phyloP scores from a whole-genome alignment of 1,139 yeast species.

The Magnusiomyces fungicola region DNA sequence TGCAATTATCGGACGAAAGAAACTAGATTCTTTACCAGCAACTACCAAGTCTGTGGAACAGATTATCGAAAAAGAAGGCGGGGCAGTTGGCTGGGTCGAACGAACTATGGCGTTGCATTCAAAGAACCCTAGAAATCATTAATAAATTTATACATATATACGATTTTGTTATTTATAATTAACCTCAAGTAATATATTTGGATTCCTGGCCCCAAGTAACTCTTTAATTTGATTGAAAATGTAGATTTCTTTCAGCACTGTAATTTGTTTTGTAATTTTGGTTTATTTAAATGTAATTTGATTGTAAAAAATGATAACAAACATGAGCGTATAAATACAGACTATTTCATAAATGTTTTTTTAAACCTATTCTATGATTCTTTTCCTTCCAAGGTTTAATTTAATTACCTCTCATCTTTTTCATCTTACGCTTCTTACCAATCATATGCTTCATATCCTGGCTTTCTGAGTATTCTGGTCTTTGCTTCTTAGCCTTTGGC shows the following conservation, averaged over 20 bases:
- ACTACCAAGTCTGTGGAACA: constrained; percentile 33
- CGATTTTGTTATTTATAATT: too few species aligned
- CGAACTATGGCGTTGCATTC: constrained; percentile 28
- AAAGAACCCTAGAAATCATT: constrained; percentile 35
- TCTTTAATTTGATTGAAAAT: too few species aligned
- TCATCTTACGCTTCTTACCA: constrained; percentile 25
- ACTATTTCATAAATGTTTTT: not conserved
- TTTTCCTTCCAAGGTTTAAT: too few species aligned
- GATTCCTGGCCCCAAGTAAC: too few species aligned
- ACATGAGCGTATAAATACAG: too few species aligned
- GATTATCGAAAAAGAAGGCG: constrained; percentile 67
- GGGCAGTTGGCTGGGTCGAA: constrained; percentile 87
- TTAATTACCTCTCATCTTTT: constrained; percentile 21
- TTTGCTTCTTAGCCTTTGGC: constrained; percentile 9
- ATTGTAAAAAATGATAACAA: too few species aligned
- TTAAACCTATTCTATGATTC: not conserved
- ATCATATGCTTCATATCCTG: constrained; percentile 19
- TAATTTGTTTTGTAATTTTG: too few species aligned
- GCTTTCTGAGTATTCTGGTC: constrained; percentile 19
- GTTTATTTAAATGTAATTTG: too few species aligned
- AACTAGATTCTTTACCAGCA: constrained; percentile 14
- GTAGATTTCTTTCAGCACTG: too few species aligned
- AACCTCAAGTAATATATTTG: too few species aligned
- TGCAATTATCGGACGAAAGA: constrained; percentile 64
- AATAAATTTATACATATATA: too few species aligned